Evolutionary conservation across 169 alveolate genomes (phyloP).

Genomic region (Hepatocystis sp.): DNA sequence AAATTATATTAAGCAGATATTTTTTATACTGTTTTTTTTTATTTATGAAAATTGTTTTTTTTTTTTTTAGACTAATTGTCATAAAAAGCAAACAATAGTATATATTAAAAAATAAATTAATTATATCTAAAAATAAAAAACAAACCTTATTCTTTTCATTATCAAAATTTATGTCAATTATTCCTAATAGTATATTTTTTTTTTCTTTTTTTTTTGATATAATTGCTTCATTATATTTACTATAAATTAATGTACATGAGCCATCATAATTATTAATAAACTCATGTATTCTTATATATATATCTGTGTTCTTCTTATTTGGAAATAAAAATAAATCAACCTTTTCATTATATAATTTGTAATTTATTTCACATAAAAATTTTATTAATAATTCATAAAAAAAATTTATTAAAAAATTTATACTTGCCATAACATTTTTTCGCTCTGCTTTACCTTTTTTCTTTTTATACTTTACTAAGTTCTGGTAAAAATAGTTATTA

Average conservation of each 20-base stretch:
- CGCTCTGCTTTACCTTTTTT: no score
- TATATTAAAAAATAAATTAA: constrained; percentile 42
- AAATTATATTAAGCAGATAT: constrained; percentile 30
- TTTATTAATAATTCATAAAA: constrained; percentile 51
- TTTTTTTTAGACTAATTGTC: constrained; percentile 24
- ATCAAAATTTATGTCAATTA: constrained; percentile 1
- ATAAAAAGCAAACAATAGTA: constrained; percentile 19
- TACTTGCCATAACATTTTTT: no score
- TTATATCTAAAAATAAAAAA: constrained; percentile 24
- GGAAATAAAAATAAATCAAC: constrained; percentile 25
- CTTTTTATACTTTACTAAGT: no score
- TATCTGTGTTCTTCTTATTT: constrained; percentile 15
- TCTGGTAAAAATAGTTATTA: no score
- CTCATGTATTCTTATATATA: constrained; percentile 16
- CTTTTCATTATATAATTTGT: constrained; percentile 15
- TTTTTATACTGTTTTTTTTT: constrained; percentile 34
- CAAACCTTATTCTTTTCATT: constrained; percentile 11
- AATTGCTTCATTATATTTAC: constrained; percentile 1
- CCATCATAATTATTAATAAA: constrained; percentile 44
- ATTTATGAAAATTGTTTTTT: constrained; percentile 17
- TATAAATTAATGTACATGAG: constrained; percentile 7
- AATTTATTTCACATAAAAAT: constrained; percentile 36
- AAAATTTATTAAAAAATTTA: constrained; percentile 21
- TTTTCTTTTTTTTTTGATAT: neutral
- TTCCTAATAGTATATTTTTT: neutral